Base-by-base conservation (phyloP, 208 protist genomes). In the Strigomonas culicis region DNA sequence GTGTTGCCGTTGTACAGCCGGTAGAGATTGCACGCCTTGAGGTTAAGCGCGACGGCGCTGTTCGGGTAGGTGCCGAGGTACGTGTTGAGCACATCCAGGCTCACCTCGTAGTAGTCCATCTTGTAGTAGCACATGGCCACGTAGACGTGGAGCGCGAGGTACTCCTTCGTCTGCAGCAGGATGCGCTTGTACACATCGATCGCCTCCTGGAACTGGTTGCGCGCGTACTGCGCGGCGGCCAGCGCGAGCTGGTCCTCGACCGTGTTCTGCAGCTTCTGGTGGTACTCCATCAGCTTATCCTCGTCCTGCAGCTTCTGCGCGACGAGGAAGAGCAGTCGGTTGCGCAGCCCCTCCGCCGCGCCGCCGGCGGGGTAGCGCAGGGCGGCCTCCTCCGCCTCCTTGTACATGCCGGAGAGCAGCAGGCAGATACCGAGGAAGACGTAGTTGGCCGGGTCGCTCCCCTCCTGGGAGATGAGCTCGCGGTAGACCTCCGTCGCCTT, bases 91-190 rank as follows among this genome's bases (percentile, higher is more conserved):
- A 98, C 86, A 36, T 97, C 93, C 15, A 96, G 73, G 46, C 91
- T 97, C 56, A 97, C 88, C 68, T 98, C 94, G 77, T 98, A 99
- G 72, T 98, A 98, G 74, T 99, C 97, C 43, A 99, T 89, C 76
- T 99, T 99, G 80, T 98, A 99, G 81, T 99, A 99, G 79, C 97
- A 99, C 74, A 99, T 88, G 4, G 97, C 97, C 24, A 99, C 80
- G 72, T 99, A 99, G 15, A 99, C 93, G 67, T 99, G 95, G 1
- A 99, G 81, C 0, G 97, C 95, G 0, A 91, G 55, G 66, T 92
- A 98, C 58, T 98, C 93, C 11, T 86, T 81, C 32, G 97, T 95
- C 58, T 99, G 92, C 21, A 98, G 71, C 11, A 99, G 75, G 44
- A 99, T 90, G 25, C 90, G 85, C 76, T 99, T 98, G 92, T 99